Evolutionary conservation across 2,329 filamentous ascomycete genomes (phyloP).

Genomic region (Lachnellula occidentalis): DNA sequence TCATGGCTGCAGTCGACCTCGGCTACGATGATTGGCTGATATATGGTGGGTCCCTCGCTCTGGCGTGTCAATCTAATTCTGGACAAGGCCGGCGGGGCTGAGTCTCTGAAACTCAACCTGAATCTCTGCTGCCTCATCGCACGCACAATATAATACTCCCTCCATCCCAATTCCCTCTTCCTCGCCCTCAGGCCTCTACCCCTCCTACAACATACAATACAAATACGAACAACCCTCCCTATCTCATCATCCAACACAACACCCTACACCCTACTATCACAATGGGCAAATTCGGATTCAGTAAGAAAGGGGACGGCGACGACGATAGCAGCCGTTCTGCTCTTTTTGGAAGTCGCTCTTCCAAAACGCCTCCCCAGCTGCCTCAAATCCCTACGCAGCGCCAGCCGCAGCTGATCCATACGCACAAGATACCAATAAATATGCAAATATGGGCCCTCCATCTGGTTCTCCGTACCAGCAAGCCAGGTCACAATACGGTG

Average conservation of each 20-base stretch:
- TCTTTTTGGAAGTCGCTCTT: constrained; percentile 42
- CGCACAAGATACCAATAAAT: constrained; percentile 51
- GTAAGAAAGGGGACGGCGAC: constrained; percentile 50
- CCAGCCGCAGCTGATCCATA: constrained; percentile 47
- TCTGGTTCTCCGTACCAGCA: constrained; percentile 21
- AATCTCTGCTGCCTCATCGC: too few relatives aligned
- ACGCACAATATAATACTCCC: too few relatives aligned
- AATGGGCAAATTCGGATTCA: constrained; percentile 58
- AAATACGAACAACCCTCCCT: neutral
- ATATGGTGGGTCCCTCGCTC: too few relatives aligned
- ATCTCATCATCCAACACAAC: neutral
- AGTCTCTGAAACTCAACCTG: too few relatives aligned
- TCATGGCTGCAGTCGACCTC: too few relatives aligned
- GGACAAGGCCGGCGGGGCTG: too few relatives aligned
- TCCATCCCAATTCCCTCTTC: too few relatives aligned
- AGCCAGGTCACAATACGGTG: constrained; percentile 25
- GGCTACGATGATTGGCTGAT: too few relatives aligned
- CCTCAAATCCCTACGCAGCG: constrained; percentile 31
- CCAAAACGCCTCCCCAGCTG: constrained; percentile 42
- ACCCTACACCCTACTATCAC: constrained; percentile 1
- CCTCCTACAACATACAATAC: neutral
- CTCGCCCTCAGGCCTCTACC: neutral
- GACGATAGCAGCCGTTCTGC: constrained; percentile 43
- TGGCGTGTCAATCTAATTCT: too few relatives aligned
- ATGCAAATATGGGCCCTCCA: constrained; percentile 42